Evolutionary conservation across 2,329 filamentous ascomycete species (phyloP).

Genomic region (Westerdykella sp.): DNA sequence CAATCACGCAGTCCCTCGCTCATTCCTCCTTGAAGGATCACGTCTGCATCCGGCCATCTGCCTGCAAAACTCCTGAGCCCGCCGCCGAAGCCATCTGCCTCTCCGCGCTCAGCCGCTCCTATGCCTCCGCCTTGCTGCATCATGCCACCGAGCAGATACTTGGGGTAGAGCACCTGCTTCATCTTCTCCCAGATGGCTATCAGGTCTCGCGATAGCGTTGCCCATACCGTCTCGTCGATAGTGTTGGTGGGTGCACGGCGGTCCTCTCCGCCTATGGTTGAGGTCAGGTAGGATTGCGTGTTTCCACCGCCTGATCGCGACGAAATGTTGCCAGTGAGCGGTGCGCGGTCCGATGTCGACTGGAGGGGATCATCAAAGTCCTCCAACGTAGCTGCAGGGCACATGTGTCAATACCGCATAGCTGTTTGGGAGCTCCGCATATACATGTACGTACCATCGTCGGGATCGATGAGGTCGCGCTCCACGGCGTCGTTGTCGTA

Average conservation of each 20-base stretch:
- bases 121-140: slow-evolving; percentile 53
- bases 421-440: slow-evolving; percentile 4
- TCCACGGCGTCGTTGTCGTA: slow-evolving; percentile 45
- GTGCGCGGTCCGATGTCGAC: slow-evolving; percentile 64
- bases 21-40: slow-evolving; percentile 65
- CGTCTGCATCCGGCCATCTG: slow-evolving; percentile 62
- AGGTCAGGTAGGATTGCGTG: slow-evolving; percentile 78
- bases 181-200: slow-evolving; percentile 96
- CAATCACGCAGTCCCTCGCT: slow-evolving; percentile 87
- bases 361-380: slow-evolving; percentile 86
- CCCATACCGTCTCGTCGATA: slow-evolving; percentile 96
- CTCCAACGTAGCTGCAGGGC: slow-evolving; percentile 65
- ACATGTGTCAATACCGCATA: slow-evolving; percentile 3
- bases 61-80: slow-evolving; percentile 52
- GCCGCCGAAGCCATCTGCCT: slow-evolving; percentile 40
- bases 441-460: slow-evolving; percentile 41
- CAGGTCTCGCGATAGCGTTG: slow-evolving; percentile 87
- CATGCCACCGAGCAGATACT: slow-evolving; percentile 74
- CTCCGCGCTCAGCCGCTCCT: slow-evolving; percentile 52
- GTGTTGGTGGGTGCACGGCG: slow-evolving; percentile 83
- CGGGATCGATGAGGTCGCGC: slow-evolving; percentile 49
- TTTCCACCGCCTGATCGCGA: slow-evolving; percentile 46
- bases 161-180: slow-evolving; percentile 92
- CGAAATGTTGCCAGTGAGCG: slow-evolving; percentile 79
- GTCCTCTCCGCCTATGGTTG: slow-evolving; percentile 86